Evolutionary conservation across 306 rosid species (phyloP).

Genomic region (Calophaca sinica): DNA sequence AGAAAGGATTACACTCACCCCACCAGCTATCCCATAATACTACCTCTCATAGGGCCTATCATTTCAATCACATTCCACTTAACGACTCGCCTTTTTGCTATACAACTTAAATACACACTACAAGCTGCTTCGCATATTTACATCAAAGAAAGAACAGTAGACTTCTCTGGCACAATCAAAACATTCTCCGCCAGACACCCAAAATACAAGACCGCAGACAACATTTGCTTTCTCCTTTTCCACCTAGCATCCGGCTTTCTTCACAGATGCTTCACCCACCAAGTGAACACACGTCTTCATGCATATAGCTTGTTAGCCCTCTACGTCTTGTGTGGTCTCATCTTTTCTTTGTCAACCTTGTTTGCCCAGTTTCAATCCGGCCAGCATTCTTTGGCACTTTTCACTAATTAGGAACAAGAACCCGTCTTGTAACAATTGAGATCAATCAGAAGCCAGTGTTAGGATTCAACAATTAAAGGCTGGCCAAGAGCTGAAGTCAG

Average conservation of each 20-base stretch:
- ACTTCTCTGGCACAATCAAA: conserved; percentile 50
- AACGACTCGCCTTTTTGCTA: conserved; percentile 54
- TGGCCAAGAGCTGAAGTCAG: conserved; percentile 58
- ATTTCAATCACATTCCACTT: conserved; percentile 54
- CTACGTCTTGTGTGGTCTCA: conserved; percentile 32
- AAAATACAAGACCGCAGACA: conserved; percentile 50
- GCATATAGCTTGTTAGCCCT: conserved; percentile 41
- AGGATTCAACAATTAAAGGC: conserved; percentile 55
- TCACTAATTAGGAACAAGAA: conserved; percentile 44
- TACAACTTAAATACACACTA: conserved; percentile 72
- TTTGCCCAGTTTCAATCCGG: conserved; percentile 51
- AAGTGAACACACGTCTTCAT: conserved; percentile 30
- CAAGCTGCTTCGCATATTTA: conserved; percentile 65
- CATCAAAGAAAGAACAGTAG: conserved; percentile 52
- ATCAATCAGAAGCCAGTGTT: conserved; percentile 51
- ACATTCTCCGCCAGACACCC: conserved; percentile 52
- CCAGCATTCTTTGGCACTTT: conserved; percentile 57
- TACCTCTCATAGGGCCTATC: conserved; percentile 38
- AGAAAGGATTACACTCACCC: conserved; percentile 49
- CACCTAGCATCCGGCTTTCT: conserved; percentile 45
- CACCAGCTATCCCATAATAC: conserved; percentile 52
- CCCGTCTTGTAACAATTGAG: conserved; percentile 42
- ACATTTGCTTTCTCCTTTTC: conserved; percentile 37
- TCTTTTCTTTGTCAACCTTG: conserved; percentile 46
- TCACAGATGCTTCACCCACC: conserved; percentile 46